Base-by-base conservation (phyloP, 495 filamentous ascomycete species). In the Penicillium manginii region DNA sequence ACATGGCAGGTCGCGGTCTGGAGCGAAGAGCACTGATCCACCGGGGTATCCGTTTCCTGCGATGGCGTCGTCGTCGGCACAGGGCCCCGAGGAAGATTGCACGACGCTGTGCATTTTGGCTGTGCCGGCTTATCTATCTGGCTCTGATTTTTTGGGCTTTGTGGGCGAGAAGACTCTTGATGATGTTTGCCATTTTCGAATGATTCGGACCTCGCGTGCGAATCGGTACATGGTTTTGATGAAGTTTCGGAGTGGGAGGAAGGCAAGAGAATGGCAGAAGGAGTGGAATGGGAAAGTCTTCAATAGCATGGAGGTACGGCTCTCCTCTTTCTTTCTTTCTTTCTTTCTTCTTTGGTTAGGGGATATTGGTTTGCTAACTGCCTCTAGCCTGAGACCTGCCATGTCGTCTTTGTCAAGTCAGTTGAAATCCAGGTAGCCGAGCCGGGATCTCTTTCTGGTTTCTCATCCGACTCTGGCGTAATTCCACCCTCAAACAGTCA, bases 191-290 rank as follows among this genome's bases (percentile, higher is more conserved):
- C 96, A 98, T 77, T 96, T 97, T 66, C 82, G 94, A 40, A 96
- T 98, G 88, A 89, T 98, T 49, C 86, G 91, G 78, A 98, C 94
- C 4, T 88, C 88, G 50, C 80, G 89, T 52, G 85, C 89, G 65
- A 97, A 93, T 71, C 85, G 93, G 67, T 98, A 98, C 76, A 90
- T 98, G 86, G 94, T 97, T 47, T 79, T 98, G 56, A 93, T 98
- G 89, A 98, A 96, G 76, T 97, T 98, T 71, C 79, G 91, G 48
- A 87, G 87, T 62, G 81, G 83, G 43, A 83, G 81, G 65, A 85
- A 84, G 59, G 94, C 94, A 10, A 86, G 77, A 61, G 79, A 85
- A 26, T 98, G 93, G 86, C 86, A 91, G 64, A 86, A 80, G 60
- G 87, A 90, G 63, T 97, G 92, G 83, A 94, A 98, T 80, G 94